phyloP scores from a whole-genome alignment of 2,329 filamentous ascomycete genomes.

The Penicillium thymicola region DNA sequence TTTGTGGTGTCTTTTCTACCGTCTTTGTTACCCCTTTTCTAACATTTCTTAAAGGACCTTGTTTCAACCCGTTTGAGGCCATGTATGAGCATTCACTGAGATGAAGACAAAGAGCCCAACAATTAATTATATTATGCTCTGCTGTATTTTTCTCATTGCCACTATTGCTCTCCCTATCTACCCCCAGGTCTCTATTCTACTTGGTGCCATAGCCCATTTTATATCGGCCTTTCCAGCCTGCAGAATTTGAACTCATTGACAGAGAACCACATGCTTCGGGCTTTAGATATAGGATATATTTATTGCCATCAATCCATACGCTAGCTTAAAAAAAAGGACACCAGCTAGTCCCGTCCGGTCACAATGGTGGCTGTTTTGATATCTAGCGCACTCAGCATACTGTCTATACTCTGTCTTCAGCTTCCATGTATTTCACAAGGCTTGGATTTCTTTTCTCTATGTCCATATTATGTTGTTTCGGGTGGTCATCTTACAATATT shows the following conservation, averaged over 20 bases:
- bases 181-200: not conserved
- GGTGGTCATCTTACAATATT: not conserved
- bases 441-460: not conserved
- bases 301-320: not conserved
- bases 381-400: not conserved
- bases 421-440: not conserved
- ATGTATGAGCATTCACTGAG: not conserved
- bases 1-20: not conserved
- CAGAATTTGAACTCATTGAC: not conserved
- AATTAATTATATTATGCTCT: not conserved
- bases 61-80: not conserved
- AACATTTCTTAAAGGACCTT: not conserved
- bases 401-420: not conserved
- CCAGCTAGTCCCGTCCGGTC: too few species aligned
- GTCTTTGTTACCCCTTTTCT: not conserved
- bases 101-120: not conserved
- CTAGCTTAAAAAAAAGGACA: not conserved
- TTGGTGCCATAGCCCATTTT: not conserved
- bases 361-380: not conserved
- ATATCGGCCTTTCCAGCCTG: not conserved
- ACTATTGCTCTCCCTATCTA: not conserved
- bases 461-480: not conserved
- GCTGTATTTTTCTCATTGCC: not conserved
- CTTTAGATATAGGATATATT: not conserved
- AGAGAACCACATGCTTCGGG: too few species aligned